phyloP scores from a whole-genome alignment of 306 rosid species.

The Prunus campanulata region DNA sequence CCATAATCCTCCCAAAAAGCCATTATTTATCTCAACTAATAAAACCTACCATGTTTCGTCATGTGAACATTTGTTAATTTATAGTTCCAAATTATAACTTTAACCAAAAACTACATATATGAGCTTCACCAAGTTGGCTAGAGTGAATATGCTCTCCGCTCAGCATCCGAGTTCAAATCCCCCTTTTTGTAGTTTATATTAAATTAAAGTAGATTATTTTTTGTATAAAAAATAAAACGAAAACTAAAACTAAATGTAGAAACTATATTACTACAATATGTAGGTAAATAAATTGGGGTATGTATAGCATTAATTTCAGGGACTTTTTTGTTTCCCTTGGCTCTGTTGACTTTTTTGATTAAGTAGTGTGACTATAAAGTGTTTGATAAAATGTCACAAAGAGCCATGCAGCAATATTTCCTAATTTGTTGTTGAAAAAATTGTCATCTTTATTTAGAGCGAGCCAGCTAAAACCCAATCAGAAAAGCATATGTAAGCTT shows the following conservation, averaged over 20 bases:
- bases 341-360: not conserved
- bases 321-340: not conserved
- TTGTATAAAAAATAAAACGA: no score
- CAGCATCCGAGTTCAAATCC: accelerated
- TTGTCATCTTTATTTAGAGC: not conserved
- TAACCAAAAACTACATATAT: no score
- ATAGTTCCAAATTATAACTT: no score
- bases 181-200: accelerated
- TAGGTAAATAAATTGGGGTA: no score
- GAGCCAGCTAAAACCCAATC: not conserved
- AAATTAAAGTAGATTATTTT: no score
- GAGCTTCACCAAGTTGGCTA: no score
- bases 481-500: not conserved
- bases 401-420: not conserved
- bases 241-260: no score
- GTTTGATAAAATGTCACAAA: not conserved
- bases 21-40: no score
- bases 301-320: not conserved
- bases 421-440: not conserved
- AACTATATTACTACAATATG: no score
- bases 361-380: not conserved
- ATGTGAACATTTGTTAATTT: no score
- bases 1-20: no score
- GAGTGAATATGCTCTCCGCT: accelerated
- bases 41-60: no score